A percentile compares a stretch with the other conserved stretches of the same genome.
phyloP scores from a whole-genome alignment of 495 filamentous ascomycete species.

The Hyaloscypha bicolor region DNA sequence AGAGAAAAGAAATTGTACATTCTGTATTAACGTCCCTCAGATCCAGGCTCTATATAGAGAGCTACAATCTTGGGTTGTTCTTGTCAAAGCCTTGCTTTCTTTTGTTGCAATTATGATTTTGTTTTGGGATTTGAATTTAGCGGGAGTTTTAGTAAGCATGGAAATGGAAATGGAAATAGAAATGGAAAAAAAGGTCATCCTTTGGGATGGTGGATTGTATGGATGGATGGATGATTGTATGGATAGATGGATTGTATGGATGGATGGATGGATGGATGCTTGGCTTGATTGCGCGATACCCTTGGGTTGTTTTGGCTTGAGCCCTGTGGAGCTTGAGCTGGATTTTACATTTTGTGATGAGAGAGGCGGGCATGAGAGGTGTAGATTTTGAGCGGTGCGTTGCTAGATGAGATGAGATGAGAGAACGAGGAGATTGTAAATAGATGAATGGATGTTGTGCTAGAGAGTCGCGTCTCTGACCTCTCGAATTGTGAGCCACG shows the following conservation, averaged over 20 bases:
- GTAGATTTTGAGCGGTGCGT: too few relatives aligned
- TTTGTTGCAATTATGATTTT: not conserved
- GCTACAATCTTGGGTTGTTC: too few relatives aligned
- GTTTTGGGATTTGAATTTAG: not conserved
- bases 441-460: too few relatives aligned
- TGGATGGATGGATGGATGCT: too few relatives aligned
- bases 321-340: not conserved
- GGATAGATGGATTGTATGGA: too few relatives aligned
- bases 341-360: not conserved
- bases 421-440: too few relatives aligned
- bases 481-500: too few relatives aligned
- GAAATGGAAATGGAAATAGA: not conserved
- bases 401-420: too few relatives aligned
- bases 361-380: too few relatives aligned
- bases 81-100: not conserved
- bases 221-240: too few relatives aligned
- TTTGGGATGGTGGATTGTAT: not conserved
- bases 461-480: too few relatives aligned
- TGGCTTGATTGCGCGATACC: not conserved
- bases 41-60: not conserved
- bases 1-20: not conserved
- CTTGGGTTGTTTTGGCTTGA: not conserved
- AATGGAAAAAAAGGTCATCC: not conserved
- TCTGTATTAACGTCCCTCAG: not conserved
- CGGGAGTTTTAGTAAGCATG: not conserved